Conservation (phyloP, 305 asterid genomes). For the Fraxinus velutina region DNA sequence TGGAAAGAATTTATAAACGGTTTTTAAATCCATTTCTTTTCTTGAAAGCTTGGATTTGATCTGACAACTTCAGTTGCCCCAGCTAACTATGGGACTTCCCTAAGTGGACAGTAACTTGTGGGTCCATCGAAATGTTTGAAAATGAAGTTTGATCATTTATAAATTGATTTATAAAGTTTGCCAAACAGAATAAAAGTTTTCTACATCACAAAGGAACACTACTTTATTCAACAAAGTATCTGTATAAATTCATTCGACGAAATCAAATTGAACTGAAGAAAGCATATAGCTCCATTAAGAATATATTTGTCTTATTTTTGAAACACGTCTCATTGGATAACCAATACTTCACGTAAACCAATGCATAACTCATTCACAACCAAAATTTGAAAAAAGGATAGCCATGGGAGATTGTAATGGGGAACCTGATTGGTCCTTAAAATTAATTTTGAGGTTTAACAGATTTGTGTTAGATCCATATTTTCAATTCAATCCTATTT, state of each 20-base stretch:
- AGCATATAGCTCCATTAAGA: not conserved
- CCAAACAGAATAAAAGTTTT: not conserved
- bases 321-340: not conserved
- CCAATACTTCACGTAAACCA: not conserved
- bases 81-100: not conserved
- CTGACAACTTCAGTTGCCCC: not conserved
- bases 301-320: conserved; percentile 5
- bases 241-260: not conserved
- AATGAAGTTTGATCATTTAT: not conserved
- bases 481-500: not conserved
- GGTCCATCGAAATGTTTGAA: not conserved
- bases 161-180: not conserved
- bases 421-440: not conserved
- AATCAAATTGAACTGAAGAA: not conserved
- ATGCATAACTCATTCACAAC: not conserved
- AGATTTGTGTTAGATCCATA: not conserved
- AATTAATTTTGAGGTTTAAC: not conserved
- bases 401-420: not conserved
- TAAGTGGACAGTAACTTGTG: not conserved
- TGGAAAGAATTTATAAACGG: not conserved
- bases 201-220: not conserved
- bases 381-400: not conserved
- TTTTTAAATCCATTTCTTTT: not conserved
- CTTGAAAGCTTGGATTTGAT: not conserved
- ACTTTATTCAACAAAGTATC: not conserved